phyloP scores from a whole-genome alignment of 805 yeast genomes.

The Candida hungchunana region DNA sequence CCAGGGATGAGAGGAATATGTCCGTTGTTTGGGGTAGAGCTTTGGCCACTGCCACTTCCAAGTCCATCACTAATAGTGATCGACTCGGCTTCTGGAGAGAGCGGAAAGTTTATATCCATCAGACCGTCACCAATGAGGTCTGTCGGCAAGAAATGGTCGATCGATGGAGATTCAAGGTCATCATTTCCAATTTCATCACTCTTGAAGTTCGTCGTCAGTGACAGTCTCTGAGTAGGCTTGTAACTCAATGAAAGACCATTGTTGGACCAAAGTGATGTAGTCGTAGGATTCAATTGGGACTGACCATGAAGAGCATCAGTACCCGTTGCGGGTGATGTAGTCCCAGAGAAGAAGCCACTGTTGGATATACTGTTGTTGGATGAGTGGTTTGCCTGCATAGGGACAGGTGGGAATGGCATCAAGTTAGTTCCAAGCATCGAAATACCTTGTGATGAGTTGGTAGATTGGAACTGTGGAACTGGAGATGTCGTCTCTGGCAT shows the following conservation, averaged over 20 bases:
- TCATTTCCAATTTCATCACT: conserved; percentile 19
- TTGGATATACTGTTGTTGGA: conserved; percentile 2
- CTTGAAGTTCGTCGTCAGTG: conserved; percentile 13
- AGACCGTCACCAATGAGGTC: conserved; percentile 28
- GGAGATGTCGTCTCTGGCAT: conserved; percentile 4
- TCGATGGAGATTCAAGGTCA: conserved; percentile 30
- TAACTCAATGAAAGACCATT: conserved; percentile 7
- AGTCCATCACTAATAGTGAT: conserved; percentile 5
- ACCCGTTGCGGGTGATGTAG: conserved; percentile 4
- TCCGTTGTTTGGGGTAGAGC: conserved; percentile 8
- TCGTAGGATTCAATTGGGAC: conserved; percentile 1
- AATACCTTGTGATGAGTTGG: background rate
- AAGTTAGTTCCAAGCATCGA: background rate
- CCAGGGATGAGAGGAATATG: conserved; percentile 4
- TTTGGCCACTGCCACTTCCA: conserved; percentile 6
- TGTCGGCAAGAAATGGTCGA: conserved; percentile 34
- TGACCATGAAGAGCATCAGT: conserved; percentile 1
- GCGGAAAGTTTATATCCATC: conserved; percentile 11
- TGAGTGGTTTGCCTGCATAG: too few relatives aligned
- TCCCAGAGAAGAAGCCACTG: conserved; percentile 4
- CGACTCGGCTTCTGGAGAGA: conserved; percentile 1
- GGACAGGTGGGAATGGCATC: background rate
- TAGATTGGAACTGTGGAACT: conserved; percentile 9
- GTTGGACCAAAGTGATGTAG: conserved; percentile 11
- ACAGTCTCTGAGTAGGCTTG: conserved; percentile 7